A percentile compares a stretch with the other conserved stretches of the same genome.
Conservation (phyloP, 1,284 basidiomycete species). For the Pseudozyma sp. region DNA sequence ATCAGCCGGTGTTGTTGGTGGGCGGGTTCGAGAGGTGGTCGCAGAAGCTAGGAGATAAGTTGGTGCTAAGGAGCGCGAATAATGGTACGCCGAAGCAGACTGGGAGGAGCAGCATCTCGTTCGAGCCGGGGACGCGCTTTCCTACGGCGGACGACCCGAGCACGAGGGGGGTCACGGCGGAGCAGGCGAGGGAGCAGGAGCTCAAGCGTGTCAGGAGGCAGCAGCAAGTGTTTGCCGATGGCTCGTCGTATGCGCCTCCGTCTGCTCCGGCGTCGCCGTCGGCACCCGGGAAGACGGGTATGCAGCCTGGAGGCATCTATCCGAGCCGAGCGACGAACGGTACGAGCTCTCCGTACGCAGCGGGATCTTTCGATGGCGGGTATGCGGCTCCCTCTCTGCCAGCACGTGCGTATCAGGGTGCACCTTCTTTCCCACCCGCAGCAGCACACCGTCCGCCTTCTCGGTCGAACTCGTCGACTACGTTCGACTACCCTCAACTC, state of each 20-base stretch:
- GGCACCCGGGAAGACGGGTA: constrained; percentile 6
- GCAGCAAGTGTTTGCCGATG: constrained; percentile 42
- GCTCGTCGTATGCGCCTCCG: constrained; percentile 4
- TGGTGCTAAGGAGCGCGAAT: constrained; percentile 66
- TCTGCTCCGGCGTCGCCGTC: constrained; percentile 26
- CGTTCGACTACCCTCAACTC: constrained; percentile 61
- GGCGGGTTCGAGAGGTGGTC: constrained; percentile 90
- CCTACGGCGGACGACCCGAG: constrained; percentile 34
- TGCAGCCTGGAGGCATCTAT: constrained; percentile 42
- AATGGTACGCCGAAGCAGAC: neutral
- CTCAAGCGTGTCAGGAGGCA: constrained; percentile 45
- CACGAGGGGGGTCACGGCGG: constrained; percentile 19
- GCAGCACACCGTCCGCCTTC: constrained; percentile 39
- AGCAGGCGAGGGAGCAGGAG: constrained; percentile 36
- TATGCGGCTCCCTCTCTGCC: constrained; percentile 52
- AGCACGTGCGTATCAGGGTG: constrained; percentile 56
- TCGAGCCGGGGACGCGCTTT: constrained; percentile 41
- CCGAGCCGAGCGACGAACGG: constrained; percentile 35
- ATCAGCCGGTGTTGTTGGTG: constrained; percentile 83
- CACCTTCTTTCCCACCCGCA: constrained; percentile 51
- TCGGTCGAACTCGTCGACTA: constrained; percentile 35
- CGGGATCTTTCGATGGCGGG: constrained; percentile 17
- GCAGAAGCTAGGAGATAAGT: constrained; percentile 74
- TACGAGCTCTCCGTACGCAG: constrained; percentile 19
- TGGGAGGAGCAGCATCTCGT: constrained; percentile 39